Evolutionary conservation across 345 rosid genomes (phyloP).

Genomic region (Populus alba): DNA sequence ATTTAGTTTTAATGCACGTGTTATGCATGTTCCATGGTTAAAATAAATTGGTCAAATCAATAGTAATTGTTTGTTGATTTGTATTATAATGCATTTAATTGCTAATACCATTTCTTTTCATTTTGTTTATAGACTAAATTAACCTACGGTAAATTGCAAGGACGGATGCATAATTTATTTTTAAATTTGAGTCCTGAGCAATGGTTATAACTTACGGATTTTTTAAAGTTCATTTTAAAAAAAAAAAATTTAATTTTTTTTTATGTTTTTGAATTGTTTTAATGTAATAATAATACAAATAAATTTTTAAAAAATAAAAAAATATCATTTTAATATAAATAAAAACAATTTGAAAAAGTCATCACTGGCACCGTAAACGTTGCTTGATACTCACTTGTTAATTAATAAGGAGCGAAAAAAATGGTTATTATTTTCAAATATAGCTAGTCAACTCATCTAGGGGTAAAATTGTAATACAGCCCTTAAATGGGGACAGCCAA

Average conservation of each 20-base stretch:
- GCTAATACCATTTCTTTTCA: not conserved
- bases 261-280: no score
- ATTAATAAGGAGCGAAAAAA: not conserved
- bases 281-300: no score
- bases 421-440: not conserved
- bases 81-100: no score
- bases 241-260: no score
- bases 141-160: not conserved
- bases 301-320: no score
- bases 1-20: not conserved
- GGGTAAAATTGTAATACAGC: conserved; percentile 49
- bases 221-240: no score
- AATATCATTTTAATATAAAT: no score
- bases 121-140: not conserved
- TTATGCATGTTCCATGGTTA: not conserved
- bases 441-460: conserved; percentile 28
- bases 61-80: no score
- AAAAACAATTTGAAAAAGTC: no score
- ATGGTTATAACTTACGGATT: not conserved
- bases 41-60: no score
- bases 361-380: not conserved
- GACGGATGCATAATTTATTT: not conserved
- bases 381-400: not conserved
- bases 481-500: conserved; percentile 23
- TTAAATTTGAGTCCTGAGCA: not conserved